Evolutionary conservation across 768 basidiomycete genomes (phyloP), one percentile per base, ranked within the genome.

Genomic region (Collybia nuda): DNA sequence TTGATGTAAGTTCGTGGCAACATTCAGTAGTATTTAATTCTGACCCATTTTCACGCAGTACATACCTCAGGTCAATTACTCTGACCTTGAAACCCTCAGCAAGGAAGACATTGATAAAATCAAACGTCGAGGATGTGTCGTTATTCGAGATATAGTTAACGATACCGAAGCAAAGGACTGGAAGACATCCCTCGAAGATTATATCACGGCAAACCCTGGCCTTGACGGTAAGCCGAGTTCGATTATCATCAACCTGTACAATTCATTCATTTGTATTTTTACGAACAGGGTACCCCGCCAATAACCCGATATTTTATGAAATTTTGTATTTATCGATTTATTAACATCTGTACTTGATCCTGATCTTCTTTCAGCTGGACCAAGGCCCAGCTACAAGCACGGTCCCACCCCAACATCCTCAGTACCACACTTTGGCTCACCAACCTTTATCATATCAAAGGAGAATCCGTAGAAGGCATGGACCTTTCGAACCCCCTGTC

Each of bases 221-320:
- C 75, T 75, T 2, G 71, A 79, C 60, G 87, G 85, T 80, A 21
- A 35, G 63, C 51, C 15, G 23, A 40, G 37, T 9, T 3, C n/a
- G 23, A 15, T 12, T 28, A 7, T 35, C n/a, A 1, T 7, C 17
- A 2, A 21, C 21, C 14, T 35, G n/a, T 35, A 47, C 12, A 23
- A 24, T 18, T n/a, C 18, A 6, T 21, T 50, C 23, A 21, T 40
- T 23, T 6, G 9, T 32, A 2, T 11, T 32, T 32, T 14, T 14
- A 32, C 7, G 11, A 6, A 15, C 39, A 85, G 83, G 84, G n/a
- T 48, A 73, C 24, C 84, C 86, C 0, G 71, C 53, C 4, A 55
- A 75, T 15, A 67, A 88, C 56, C 86, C 84, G 44, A 86, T 88
- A 56, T 87, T 90, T 67, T 88, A 84, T 66, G 69, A 82, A 59